Evolutionary conservation across 805 yeast species (phyloP), one percentile per base, ranked within the genome.

Genomic region (Candida koratica): DNA sequence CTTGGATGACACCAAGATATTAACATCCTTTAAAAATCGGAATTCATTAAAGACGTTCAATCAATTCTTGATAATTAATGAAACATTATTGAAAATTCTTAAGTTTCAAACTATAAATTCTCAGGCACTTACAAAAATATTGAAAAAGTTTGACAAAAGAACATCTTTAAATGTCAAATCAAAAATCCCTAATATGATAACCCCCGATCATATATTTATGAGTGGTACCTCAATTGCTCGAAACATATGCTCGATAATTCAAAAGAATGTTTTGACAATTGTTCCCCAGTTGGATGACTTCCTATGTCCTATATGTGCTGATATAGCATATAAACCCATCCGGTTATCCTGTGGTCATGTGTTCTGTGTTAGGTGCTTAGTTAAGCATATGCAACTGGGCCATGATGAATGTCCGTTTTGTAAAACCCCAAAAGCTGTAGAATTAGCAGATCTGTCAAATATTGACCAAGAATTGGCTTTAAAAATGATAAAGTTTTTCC

Each of bases 211-310:
- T 38, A 56, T 64, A 10, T 66, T 67, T 36, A 59, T 69, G 38
- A 60, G 62, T 6, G 71, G 75, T n/a, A 52, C 57, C 8, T 71
- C 79, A 6, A 55, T 80, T 29, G 73, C 81, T 0, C 71, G 69
- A 44, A 65, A 71, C 14, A 66, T 79, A 16, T 78, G 82, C 49
- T 67, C 58, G 24, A 67, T 79, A 18, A 76, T 83, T 22, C 71
- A 80, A 19, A 64, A 63, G 16, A 65, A 75, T 17, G 55, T 83
- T 12, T 54, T 83, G 24, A 67, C 71, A 18, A 55, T 83, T 1
- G 61, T 81, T 1, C 93, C 93, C 1, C 89, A 81, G 52, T 58
- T 84, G 4, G 89, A 83, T 32, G 90, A 84, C 52, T 83, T 81
- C 48, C 61, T 76, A 1, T 83, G 93, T 51, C 86, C 89, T 1